Evolutionary conservation across 2,329 filamentous ascomycete species (phyloP).

Genomic region (Pseudogymnoascus sp.): DNA sequence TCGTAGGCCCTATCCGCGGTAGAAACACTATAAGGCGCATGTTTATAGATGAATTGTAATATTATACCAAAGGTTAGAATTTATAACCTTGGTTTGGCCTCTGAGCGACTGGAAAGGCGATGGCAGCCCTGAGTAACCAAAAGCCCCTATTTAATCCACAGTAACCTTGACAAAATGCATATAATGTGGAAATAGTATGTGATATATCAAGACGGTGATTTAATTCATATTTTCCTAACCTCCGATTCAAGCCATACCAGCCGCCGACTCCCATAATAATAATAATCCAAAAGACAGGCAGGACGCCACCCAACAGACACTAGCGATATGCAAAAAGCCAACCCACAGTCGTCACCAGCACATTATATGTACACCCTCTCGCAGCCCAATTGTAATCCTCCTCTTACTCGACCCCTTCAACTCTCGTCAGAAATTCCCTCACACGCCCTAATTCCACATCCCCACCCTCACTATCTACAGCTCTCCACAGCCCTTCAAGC

Average conservation of each 20-base stretch:
- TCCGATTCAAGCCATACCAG: neutral
- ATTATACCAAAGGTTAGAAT: neutral
- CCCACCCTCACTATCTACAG: conserved; percentile 78
- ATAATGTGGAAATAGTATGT: neutral
- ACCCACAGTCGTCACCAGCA: neutral
- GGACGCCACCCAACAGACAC: neutral
- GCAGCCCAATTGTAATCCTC: neutral
- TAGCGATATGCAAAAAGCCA: neutral
- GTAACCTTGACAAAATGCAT: neutral
- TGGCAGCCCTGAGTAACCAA: neutral
- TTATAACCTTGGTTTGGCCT: neutral
- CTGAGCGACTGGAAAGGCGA: neutral
- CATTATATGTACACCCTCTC: conserved; percentile 1
- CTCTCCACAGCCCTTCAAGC: conserved; percentile 70
- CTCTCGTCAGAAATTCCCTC: conserved; percentile 68
- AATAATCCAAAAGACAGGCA: neutral
- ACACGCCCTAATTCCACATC: conserved; percentile 71
- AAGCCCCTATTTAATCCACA: neutral
- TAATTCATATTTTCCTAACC: neutral
- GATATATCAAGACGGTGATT: neutral
- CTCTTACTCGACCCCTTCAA: conserved; percentile 43
- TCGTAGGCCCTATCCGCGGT: neutral
- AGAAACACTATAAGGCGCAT: neutral
- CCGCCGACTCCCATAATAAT: neutral
- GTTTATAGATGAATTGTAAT: neutral